Conservation (phyloP, 306 rosid species). For the Lathyrus tuberosus region DNA sequence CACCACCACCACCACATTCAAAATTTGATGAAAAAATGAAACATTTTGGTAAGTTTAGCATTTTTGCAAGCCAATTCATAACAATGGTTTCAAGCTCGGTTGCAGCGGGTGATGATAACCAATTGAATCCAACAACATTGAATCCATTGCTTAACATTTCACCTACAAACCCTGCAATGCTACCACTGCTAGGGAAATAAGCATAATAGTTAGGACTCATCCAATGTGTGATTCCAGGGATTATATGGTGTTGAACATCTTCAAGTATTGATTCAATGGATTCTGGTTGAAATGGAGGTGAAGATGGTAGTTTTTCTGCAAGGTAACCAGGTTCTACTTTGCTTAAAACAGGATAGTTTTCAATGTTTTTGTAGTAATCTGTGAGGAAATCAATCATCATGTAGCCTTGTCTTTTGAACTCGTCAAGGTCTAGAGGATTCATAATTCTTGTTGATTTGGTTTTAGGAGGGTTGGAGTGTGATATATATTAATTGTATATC, state of each 20-base stretch:
- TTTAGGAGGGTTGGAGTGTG: neutral
- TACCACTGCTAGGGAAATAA: constrained; percentile 60
- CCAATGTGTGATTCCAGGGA: constrained; percentile 77
- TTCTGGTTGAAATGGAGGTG: constrained; percentile 51
- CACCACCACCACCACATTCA: constrained; percentile 65
- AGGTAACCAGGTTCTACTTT: constrained; percentile 65
- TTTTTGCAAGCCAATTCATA: constrained; percentile 66
- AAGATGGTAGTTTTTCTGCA: constrained; percentile 26
- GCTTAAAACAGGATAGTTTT: constrained; percentile 52
- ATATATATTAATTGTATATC: too few species aligned
- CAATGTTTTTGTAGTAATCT: constrained; percentile 47
- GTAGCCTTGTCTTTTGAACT: constrained; percentile 64
- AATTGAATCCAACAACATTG: constrained; percentile 61
- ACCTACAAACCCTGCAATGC: constrained; percentile 62
- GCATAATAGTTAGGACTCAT: constrained; percentile 66
- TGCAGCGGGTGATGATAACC: constrained; percentile 69
- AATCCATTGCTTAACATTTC: constrained; percentile 66
- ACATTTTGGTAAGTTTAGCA: constrained; percentile 46
- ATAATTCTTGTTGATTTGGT: constrained; percentile 11
- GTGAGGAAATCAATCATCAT: constrained; percentile 65
- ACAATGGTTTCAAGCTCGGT: constrained; percentile 63
- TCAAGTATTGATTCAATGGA: constrained; percentile 54
- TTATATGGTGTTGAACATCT: constrained; percentile 43
- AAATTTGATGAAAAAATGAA: constrained; percentile 43
- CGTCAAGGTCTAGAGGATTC: constrained; percentile 57